Percentiles rank a stretch among this genome's conserved stretches.
Evolutionary conservation across 2,329 filamentous ascomycete species (phyloP).

Genomic region (Pezicula radicicola): DNA sequence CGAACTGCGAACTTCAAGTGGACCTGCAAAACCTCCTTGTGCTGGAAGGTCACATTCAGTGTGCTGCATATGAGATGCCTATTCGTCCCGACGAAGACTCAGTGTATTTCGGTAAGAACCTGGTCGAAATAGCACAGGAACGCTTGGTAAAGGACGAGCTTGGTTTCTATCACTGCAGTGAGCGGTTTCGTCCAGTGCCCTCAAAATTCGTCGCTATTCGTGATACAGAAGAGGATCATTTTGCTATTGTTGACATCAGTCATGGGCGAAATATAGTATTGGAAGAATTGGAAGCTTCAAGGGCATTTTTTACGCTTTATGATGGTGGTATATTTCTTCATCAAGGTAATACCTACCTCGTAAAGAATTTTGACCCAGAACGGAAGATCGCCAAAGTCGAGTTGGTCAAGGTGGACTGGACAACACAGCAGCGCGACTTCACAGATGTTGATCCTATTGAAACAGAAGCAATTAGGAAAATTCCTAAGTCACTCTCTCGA

Average conservation of each 20-base stretch:
- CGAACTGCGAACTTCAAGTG: slow-evolving; percentile 84
- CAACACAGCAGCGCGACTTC: slow-evolving; percentile 86
- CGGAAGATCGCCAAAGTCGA: slow-evolving; percentile 82
- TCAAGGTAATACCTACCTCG: slow-evolving; percentile 89
- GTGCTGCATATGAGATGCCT: slow-evolving; percentile 92
- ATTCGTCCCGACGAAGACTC: slow-evolving; percentile 75
- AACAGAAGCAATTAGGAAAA: slow-evolving; percentile 79
- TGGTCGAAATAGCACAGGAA: slow-evolving; percentile 69
- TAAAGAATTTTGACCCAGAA: slow-evolving; percentile 83
- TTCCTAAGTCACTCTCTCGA: slow-evolving; percentile 57
- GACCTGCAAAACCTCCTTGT: slow-evolving; percentile 91
- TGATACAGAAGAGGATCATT: slow-evolving; percentile 87
- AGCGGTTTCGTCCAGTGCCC: slow-evolving; percentile 81
- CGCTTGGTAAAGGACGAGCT: slow-evolving; percentile 70
- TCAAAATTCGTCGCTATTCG: slow-evolving; percentile 83
- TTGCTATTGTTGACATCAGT: slow-evolving; percentile 87
- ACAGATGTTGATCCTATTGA: slow-evolving; percentile 93
- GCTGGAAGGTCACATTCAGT: slow-evolving; percentile 91
- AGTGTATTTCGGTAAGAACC: slow-evolving; percentile 73
- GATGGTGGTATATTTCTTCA: slow-evolving; percentile 97
- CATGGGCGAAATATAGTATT: slow-evolving; percentile 80
- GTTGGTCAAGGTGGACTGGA: slow-evolving; percentile 91
- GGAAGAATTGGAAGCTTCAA: slow-evolving; percentile 91
- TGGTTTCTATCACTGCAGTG: slow-evolving; percentile 88
- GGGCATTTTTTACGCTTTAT: slow-evolving; percentile 95